These are phyloP conservation scores for Xerocomellus chrysenteron DNA, from an alignment of 768 basidiomycete genomes.

Conservation along the genomic window DNA sequence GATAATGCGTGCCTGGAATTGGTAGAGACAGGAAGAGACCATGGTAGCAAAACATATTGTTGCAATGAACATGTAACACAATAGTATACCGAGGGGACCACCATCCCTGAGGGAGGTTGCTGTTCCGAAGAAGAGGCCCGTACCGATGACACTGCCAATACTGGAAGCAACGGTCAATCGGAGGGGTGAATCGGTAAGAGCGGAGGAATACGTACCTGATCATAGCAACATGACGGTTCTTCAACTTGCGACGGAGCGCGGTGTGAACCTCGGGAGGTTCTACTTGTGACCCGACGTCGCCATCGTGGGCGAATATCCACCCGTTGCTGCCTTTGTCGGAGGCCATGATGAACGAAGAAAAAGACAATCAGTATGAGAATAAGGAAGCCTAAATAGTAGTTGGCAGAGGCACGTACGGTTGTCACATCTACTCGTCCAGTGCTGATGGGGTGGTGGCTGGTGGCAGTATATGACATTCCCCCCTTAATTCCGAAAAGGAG, in stretches of 20 bases:
- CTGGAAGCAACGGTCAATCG: background rate
- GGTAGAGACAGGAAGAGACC: background rate
- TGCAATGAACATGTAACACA: background rate
- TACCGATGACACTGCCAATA: slow-evolving; percentile 1
- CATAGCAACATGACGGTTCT: slow-evolving; percentile 4
- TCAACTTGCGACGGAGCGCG: background rate
- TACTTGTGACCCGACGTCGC: background rate
- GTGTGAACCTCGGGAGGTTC: background rate
- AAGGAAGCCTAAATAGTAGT: background rate
- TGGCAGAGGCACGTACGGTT: no score
- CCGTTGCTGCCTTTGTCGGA: background rate
- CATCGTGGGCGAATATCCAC: background rate
- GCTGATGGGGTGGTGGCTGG: no score
- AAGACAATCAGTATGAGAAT: background rate
- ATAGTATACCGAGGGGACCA: slow-evolving; percentile 1
- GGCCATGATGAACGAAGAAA: background rate
- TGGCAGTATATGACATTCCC: no score
- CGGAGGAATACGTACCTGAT: background rate
- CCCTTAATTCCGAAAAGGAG: no score
- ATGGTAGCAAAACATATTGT: slow-evolving; percentile 1
- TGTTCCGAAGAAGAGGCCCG: slow-evolving; percentile 1
- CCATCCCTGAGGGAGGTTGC: background rate
- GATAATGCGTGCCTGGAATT: background rate
- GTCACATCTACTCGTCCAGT: no score
- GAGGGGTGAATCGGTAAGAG: background rate